Conservation (phyloP, 768 basidiomycete genomes). For the Kwoniella sp. region DNA sequence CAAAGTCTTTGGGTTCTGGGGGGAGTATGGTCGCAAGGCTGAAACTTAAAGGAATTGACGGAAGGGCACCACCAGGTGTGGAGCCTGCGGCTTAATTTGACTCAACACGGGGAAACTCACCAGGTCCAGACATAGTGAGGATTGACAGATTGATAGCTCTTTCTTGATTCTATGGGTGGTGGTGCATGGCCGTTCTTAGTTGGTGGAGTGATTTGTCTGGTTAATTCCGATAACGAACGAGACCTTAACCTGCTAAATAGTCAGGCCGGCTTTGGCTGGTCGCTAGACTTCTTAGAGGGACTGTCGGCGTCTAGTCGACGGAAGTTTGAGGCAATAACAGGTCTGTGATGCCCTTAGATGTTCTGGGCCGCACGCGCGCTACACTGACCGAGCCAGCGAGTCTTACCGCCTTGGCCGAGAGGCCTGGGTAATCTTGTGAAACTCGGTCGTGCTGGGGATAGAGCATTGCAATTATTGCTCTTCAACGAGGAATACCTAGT, state of each 20-base stretch:
- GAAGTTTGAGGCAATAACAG: conserved; percentile 88
- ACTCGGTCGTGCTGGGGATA: conserved; percentile 78
- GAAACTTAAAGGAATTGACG: conserved; percentile 80
- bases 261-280: conserved; percentile 69
- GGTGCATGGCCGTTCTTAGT: conserved; percentile 87
- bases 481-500: conserved; percentile 88
- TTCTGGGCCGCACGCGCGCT: conserved; percentile 83
- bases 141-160: conserved; percentile 79
- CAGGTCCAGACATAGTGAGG: conserved; percentile 73
- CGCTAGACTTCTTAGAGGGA: conserved; percentile 79
- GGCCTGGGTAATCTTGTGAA: conserved; percentile 73
- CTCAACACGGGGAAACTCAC: conserved; percentile 78
- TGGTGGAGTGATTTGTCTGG: conserved; percentile 91
- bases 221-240: conserved; percentile 94
- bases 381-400: conserved; percentile 87
- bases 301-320: conserved; percentile 73
- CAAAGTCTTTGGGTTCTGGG: conserved; percentile 84
- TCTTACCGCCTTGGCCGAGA: conserved; percentile 69
- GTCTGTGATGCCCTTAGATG: conserved; percentile 88
- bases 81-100: conserved; percentile 82
- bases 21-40: conserved; percentile 68
- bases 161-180: conserved; percentile 81
- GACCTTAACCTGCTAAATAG: conserved; percentile 92
- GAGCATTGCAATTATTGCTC: conserved; percentile 89
- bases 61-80: conserved; percentile 74